Base-by-base conservation (phyloP, 495 filamentous ascomycete genomes). In the Delitschia confertaspora region DNA sequence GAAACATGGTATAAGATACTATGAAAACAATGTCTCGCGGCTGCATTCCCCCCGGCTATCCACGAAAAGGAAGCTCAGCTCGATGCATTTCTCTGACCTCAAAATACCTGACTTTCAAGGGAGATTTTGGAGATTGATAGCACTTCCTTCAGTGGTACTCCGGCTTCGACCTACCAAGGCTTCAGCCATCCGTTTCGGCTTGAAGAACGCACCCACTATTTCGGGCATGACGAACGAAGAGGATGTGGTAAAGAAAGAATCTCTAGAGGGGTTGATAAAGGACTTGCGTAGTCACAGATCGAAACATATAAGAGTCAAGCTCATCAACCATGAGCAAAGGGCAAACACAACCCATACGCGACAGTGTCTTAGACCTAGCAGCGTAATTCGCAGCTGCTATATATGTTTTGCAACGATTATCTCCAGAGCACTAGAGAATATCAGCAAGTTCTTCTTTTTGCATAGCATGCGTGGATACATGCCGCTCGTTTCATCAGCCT, bases 321-420 rank as follows among this genome's bases (percentile, higher is more conserved):
- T 49, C 18, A 49, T 43, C 24, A n/a, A 13, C 14, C 33, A 37
- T 24, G 10, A 49, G 43, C 1, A 39, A 49, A 20, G 46, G 46
- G 3, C 46, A 33, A 7, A 49, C 33, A 21, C 46, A 49, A 2
- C 43, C 46, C 46, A 49, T 49, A 38, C 46, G 43, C 46, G 37
- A 38, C 23, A 49, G 25, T 2, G 39, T 33, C 38, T 31, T 42
- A 5, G 46, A 44, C 10, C 40, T 37, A n/a, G 20, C 33, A 11
- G 47, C 47, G 14, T 39, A 39, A 21, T 32, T 51, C 10, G 47
- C 47, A 24, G 40, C 39, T 3, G 27, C 26, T 3, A 39, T 20
- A 27, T 41, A 51, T 11, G 40, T 44, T 27, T 51, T 51, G 40
- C 47, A 51, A 9, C 40, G 47, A 14, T 51, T 41, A 7, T 51